A percentile compares a stretch with the other conserved stretches of the same genome.
Evolutionary conservation across 257 asterid genomes (phyloP).

Genomic region (Solanum medicagineum): DNA sequence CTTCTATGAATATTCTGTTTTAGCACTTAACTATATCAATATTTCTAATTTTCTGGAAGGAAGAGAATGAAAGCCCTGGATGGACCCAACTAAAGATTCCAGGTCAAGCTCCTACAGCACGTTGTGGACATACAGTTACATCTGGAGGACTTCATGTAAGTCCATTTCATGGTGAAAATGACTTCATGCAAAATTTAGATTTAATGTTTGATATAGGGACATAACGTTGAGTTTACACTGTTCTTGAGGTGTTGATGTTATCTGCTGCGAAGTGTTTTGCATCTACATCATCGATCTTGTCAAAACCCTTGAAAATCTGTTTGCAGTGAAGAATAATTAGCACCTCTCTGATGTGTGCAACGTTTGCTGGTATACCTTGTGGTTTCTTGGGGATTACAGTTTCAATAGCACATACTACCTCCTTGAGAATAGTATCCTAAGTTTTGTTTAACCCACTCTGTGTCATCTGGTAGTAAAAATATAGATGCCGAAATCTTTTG

Average conservation of each 20-base stretch:
- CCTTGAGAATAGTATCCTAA: neutral
- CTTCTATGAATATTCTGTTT: neutral
- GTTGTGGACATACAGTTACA: conserved; percentile 93
- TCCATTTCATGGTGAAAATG: neutral
- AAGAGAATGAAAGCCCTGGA: conserved; percentile 93
- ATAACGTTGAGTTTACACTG: neutral
- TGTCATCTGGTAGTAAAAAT: neutral
- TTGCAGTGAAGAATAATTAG: neutral
- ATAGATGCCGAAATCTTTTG: neutral
- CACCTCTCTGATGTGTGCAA: neutral
- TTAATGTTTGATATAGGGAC: neutral
- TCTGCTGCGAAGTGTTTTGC: neutral
- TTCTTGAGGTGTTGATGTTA: neutral
- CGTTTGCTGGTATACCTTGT: neutral
- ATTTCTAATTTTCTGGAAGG: conserved; percentile 47
- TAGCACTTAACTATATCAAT: neutral
- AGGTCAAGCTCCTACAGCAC: conserved; percentile 96
- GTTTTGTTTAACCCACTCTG: neutral
- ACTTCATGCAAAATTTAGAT: neutral
- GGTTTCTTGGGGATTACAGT: neutral
- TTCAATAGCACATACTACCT: neutral
- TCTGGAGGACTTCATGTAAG: conserved; percentile 90
- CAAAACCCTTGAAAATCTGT: neutral
- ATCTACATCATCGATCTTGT: neutral
- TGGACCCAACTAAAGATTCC: conserved; percentile 99